A percentile compares a stretch with the other conserved stretches of the same genome.
Evolutionary conservation across 805 yeast species (phyloP).

Genomic region (Starmerella bombi): DNA sequence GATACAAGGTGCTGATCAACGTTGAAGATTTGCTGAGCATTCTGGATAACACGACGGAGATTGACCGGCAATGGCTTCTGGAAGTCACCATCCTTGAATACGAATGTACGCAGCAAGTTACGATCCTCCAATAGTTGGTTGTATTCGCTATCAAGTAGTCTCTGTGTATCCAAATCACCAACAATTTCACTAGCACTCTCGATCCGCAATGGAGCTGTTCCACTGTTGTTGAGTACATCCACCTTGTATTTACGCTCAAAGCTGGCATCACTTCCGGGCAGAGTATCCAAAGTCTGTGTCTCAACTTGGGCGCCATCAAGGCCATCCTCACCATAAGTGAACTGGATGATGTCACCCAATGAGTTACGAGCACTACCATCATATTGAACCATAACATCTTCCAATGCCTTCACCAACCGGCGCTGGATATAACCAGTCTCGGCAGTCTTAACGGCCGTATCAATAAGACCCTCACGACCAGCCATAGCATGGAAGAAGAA

Average conservation of each 20-base stretch:
- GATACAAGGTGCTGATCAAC: slow-evolving; percentile 82
- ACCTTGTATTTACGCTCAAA: slow-evolving; percentile 77
- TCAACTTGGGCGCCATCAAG: slow-evolving; percentile 97
- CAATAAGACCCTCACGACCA: slow-evolving; percentile 99
- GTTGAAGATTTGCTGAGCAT: slow-evolving; percentile 93
- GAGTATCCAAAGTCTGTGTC: slow-evolving; percentile 86
- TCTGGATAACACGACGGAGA: slow-evolving; percentile 89
- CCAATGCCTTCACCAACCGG: slow-evolving; percentile 91
- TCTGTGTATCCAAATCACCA: slow-evolving; percentile 79
- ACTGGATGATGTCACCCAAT: slow-evolving; percentile 89
- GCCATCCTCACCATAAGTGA: slow-evolving; percentile 98
- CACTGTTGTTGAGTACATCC: slow-evolving; percentile 61
- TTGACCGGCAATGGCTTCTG: slow-evolving; percentile 98
- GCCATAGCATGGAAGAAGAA: slow-evolving; percentile 99
- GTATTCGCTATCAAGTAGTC: slow-evolving; percentile 70
- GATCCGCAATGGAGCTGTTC: slow-evolving; percentile 53
- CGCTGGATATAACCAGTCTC: slow-evolving; percentile 98
- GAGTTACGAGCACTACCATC: slow-evolving; percentile 98
- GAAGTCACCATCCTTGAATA: slow-evolving; percentile 86
- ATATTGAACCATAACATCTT: slow-evolving; percentile 94
- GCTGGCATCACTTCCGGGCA: slow-evolving; percentile 77
- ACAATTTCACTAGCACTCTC: slow-evolving; percentile 84
- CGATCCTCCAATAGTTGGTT: slow-evolving; percentile 68
- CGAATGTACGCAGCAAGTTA: slow-evolving; percentile 56
- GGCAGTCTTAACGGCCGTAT: slow-evolving; percentile 98